Evolutionary conservation across 805 yeast genomes (phyloP), one percentile per base, ranked within the genome.

Genomic region (Candida piceae): DNA sequence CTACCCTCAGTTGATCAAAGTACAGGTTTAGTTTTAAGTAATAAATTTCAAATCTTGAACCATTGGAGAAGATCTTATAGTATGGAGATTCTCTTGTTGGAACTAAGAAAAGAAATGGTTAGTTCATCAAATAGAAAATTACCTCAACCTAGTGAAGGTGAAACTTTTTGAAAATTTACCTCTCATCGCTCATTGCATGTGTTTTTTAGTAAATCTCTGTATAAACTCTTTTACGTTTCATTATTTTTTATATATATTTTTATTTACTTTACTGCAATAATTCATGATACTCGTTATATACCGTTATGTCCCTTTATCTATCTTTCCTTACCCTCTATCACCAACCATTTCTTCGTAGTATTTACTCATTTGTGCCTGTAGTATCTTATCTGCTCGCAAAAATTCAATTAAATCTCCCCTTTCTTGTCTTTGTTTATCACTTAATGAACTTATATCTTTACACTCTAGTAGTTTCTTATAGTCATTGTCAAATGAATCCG

Each of bases 71-170:
- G 95, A 55, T 70, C 78, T n/a, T 85, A 82, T 58, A 85, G 89
- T 31, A 86, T 93, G 88, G 98, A 93, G 63, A 84, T 88, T n/a
- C 71, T 93, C 7, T 69, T 93, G 46, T 72, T 89, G 46, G 97
- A 89, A 53, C 64, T 93, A 52, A 76, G 98, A 66, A 84, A 84
- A 50, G 85, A 80, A 48, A 90, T 93, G 97, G 95, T 95, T 1
- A 62, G 75, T 16, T 74, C 90, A 4, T 61, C 78, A 10, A 88
- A 93, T 61, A 80, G 88, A 67, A 87, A 85, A 65, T 67, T 90
- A 45, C 69, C 80, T 8, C 99, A 93, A 66, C 99, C 98, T 11
- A 66, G 82, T 9, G 99, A 93, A 66, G 97, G 97, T 8, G 63
- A 82, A 25, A 76, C 80, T 16, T 58, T 55, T 40, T 53, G 32